These are phyloP conservation scores for Cladophialophora immunda DNA, from an alignment of 2,329 filamentous ascomycete species.

Conservation along the genomic window DNA sequence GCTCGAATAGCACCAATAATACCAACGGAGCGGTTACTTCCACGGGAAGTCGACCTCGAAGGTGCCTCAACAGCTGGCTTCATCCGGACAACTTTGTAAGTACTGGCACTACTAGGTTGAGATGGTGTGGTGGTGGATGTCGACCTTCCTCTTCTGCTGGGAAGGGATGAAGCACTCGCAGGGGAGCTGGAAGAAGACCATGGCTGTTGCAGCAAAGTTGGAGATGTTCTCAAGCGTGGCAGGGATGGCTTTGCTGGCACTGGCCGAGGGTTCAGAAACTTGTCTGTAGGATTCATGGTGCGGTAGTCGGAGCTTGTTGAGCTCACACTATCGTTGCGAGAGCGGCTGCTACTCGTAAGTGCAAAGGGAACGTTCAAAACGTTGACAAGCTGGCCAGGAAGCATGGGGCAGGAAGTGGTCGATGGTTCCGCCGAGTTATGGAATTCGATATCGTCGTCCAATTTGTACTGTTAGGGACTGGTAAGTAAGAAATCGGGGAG, in stretches of 20 bases:
- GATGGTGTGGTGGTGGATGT: constrained; percentile 38
- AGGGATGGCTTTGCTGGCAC: constrained; percentile 58
- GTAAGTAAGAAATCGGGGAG: constrained; percentile 40
- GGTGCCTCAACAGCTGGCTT: constrained; percentile 41
- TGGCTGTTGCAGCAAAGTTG: constrained; percentile 35
- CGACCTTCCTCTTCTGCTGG: constrained; percentile 33
- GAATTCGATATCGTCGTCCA: constrained; percentile 79
- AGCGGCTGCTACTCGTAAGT: constrained; percentile 55
- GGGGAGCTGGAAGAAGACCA: constrained; percentile 38
- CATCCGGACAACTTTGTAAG: constrained; percentile 38
- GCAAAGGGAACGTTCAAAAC: constrained; percentile 82
- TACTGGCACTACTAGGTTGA: constrained; percentile 32
- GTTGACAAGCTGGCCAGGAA: constrained; percentile 89
- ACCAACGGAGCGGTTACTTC: constrained; percentile 44
- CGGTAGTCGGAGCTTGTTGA: constrained; percentile 68
- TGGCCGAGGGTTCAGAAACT: constrained; percentile 74
- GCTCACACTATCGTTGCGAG: constrained; percentile 71
- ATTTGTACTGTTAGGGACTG: constrained; percentile 71
- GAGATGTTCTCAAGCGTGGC: constrained; percentile 56
- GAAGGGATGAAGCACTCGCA: constrained; percentile 35
- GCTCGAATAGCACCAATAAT: constrained; percentile 51
- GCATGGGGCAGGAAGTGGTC: constrained; percentile 81
- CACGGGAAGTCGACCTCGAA: constrained; percentile 48
- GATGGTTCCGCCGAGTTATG: constrained; percentile 76
- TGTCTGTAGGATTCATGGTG: constrained; percentile 81